Conservation (phyloP, 2,329 filamentous ascomycete genomes). For the Diaporthe longicolla region DNA sequence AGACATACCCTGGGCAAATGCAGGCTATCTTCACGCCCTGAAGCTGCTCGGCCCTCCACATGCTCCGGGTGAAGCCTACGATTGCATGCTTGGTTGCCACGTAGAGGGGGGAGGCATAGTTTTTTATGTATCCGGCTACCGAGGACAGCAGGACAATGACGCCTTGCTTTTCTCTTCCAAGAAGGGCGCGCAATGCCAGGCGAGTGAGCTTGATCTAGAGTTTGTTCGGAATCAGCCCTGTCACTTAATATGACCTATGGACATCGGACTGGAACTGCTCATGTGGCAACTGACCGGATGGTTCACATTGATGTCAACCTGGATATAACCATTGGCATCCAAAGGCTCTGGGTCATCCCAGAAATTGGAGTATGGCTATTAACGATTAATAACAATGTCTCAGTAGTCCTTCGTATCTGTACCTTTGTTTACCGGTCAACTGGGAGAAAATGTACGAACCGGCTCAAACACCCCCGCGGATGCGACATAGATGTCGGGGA, state of each 20-base stretch:
- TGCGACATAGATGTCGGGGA: slow-evolving; percentile 14
- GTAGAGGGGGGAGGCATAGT: slow-evolving; percentile 52
- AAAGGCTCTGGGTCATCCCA: slow-evolving; percentile 21
- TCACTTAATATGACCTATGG: neutral
- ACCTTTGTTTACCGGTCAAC: fast-evolving
- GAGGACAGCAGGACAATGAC: slow-evolving; percentile 49
- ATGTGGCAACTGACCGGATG: slow-evolving; percentile 23
- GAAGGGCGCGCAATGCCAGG: slow-evolving; percentile 26
- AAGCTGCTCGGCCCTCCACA: slow-evolving; percentile 44
- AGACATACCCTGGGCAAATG: slow-evolving; percentile 17
- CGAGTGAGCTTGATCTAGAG: slow-evolving; percentile 29
- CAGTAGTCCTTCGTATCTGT: neutral
- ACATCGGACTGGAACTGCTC: neutral
- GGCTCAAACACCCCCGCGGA: slow-evolving; percentile 29
- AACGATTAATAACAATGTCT: neutral
- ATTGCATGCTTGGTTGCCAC: slow-evolving; percentile 55
- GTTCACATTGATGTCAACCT: slow-evolving; percentile 22
- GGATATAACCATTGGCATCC: neutral
- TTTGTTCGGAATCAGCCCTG: neutral
- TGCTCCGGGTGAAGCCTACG: slow-evolving; percentile 54
- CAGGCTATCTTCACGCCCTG: slow-evolving; percentile 19
- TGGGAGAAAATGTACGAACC: neutral
- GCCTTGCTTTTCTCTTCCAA: slow-evolving; percentile 15
- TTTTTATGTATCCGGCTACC: slow-evolving; percentile 50
- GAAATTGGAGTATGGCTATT: slow-evolving; percentile 20